Conservation (phyloP, 169 alveolate species). For the Plasmodium vivax region DNA sequence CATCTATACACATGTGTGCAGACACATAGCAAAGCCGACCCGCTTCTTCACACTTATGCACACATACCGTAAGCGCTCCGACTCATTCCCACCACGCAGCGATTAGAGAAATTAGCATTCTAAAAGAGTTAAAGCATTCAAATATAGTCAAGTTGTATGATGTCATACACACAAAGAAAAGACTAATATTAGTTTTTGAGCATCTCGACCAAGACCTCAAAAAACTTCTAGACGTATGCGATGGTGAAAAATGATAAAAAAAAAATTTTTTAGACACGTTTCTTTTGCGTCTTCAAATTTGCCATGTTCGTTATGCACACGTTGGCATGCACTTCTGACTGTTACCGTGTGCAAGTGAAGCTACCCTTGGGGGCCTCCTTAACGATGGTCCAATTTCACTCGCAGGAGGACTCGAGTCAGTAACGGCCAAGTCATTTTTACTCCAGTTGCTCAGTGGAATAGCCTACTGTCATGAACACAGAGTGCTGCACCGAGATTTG, state of each 20-base stretch:
- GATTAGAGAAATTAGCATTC: conserved; percentile 96
- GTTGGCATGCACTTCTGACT: not conserved
- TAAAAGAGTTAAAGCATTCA: conserved; percentile 98
- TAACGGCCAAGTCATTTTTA: conserved; percentile 92
- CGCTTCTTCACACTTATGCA: not conserved
- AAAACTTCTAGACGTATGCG: conserved; percentile 94
- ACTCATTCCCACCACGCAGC: conserved; percentile 90
- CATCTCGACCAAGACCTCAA: conserved; percentile 98
- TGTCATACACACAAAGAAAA: conserved; percentile 97
- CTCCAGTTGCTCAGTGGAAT: conserved; percentile 97
- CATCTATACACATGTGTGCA: not conserved
- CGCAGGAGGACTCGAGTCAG: conserved; percentile 89
- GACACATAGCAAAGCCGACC: not conserved
- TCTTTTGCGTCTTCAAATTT: not conserved
- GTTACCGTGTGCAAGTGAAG: not conserved
- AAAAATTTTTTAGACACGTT: not conserved
- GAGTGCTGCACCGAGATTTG: conserved; percentile 98
- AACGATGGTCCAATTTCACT: not conserved
- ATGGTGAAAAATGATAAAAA: conserved; percentile 75
- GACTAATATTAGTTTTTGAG: conserved; percentile 98
- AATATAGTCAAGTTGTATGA: conserved; percentile 98
- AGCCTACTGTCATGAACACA: conserved; percentile 98
- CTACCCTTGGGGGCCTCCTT: not conserved
- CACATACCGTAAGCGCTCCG: conserved; percentile 19
- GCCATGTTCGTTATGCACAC: not conserved